Evolutionary conservation across 225 moss, liverwort and hornwort species (phyloP), one percentile per base, ranked within the genome.

Genomic region (Sphagnum tenellum): DNA sequence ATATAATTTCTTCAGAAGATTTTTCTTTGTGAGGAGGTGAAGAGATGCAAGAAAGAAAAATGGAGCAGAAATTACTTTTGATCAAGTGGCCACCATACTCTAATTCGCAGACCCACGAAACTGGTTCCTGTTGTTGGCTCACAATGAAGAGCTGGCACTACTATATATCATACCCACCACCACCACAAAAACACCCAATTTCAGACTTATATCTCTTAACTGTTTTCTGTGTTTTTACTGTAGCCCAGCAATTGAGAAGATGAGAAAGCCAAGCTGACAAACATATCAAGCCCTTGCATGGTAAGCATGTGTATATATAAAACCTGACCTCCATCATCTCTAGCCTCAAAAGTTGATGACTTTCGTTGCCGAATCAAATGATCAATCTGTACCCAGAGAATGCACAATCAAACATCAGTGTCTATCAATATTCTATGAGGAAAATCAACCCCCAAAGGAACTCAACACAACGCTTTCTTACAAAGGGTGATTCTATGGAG

Each of bases 1-100:
- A 29, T 29, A 29, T 29, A 29, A 29, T 29, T 1, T 29, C 29
- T 29, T 29, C 29, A 29, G 29, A 29, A 0, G 29, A 29, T 29
- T 29, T 29, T 29, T 29, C 29, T 29, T 29, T 29, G 29, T 0
- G 29, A 29, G 29, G 29, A 29, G 29, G 29, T 29, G 29, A 29
- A 29, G 29, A 29, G 29, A 29, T 29, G 29, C 47, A 62, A 62
- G 61, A 9, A 62, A 9, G 8, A 9, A 4, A 29, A 4, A 45
- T n/a, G 61, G 13, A 13, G 8, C 6, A 52, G 6, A n/a, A 48
- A 67, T 76, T 77, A 90, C 90, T 87, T 85, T 72, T 90, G 87
- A 81, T 90, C 85, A 53, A 90, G 77, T 61, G 87, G 87, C 85
- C 90, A 90, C 90, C 85, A 90, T 29, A 90, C 81, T 74, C 70